A percentile compares a stretch with the other conserved stretches of the same genome.
These are phyloP conservation scores for Arctium minus DNA, from an alignment of 129 eudicot genomes.

Conservation along the genomic window DNA sequence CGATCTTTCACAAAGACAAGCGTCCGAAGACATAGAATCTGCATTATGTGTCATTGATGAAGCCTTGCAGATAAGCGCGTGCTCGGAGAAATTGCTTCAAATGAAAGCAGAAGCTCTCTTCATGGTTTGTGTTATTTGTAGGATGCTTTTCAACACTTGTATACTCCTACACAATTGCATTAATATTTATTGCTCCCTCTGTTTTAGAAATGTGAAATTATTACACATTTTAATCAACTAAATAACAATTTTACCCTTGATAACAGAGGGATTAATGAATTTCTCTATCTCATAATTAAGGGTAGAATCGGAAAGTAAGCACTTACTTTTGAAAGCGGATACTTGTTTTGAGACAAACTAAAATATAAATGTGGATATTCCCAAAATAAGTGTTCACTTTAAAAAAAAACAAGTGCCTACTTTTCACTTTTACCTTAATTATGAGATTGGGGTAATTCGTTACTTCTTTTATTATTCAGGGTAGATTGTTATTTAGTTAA, in stretches of 20 bases:
- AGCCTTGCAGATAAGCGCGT: constrained; percentile 67
- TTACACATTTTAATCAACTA: not conserved
- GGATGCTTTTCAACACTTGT: not conserved
- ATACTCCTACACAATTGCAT: not conserved
- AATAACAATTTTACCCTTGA: not conserved
- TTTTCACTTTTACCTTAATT: not conserved
- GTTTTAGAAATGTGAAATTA: not conserved
- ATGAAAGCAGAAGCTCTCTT: constrained; percentile 81
- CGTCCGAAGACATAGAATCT: constrained; percentile 45
- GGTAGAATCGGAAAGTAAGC: not conserved
- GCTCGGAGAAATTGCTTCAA: constrained; percentile 65
- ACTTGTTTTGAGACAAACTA: not conserved
- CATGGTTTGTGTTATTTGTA: constrained; percentile 50
- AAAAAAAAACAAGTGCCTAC: not conserved
- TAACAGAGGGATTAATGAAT: not conserved
- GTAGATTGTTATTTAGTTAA: not conserved
- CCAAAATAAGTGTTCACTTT: not conserved
- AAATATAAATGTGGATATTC: not conserved
- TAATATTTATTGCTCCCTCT: not conserved
- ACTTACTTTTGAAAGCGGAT: not conserved
- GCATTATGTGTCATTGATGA: constrained; percentile 57
- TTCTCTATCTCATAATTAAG: not conserved
- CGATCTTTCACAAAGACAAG: constrained; percentile 44
- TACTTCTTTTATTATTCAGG: not conserved
- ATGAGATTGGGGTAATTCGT: not conserved